Evolutionary conservation across 2,329 filamentous ascomycete genomes (phyloP), one percentile per base, ranked within the genome.

Genomic region (Phaeophleospora eucalypticola): DNA sequence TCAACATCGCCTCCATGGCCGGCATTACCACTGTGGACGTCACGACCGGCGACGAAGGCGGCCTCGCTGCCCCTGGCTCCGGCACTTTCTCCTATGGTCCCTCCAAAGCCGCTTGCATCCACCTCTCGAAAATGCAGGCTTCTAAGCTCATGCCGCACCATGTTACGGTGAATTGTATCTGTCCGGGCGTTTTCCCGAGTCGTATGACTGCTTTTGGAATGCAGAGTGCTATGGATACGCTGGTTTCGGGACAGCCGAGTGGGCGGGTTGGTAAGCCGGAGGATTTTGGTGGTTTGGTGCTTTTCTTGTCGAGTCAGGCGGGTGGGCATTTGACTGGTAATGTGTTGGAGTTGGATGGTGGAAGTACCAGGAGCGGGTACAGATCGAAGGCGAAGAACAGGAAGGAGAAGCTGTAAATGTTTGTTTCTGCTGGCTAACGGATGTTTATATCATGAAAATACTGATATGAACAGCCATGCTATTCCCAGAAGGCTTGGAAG

Each of bases 141-240:
- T 68, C 66, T 2, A 75, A 79, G 43, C 68, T 81, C 20, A 71
- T 74, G 36, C 68, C 72, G 19, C 64, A 69, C 15, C 76, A 79
- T 56, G 71, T 81, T 34, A 68, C 77, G 2, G 70, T 81, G 46
- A 81, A 82, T 56, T 71, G 68, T 41, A 78, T 82, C 54, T 77
- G 78, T 16, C 78, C 77, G 0, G 58, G 53, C 16, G 68, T 79
- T 1, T 81, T 81, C 54, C 76, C 77, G 1, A 72, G 68, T 33
- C 72, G 79, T 59, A 79, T 81, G 75, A 81, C 77, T 9, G 72
- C 76, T 12, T 65, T 53, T 18, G 63, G 63, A 1, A 63, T 81
- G 37, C 62, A 74, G 24, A 70, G 72, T 44, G 77, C 71, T 45
- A 68, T 69, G 41, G 74, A 78, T 34, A 66, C 67, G 2, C 67